Base-by-base conservation (phyloP, 1,284 basidiomycete species). In the Porogramme epimiltina region DNA sequence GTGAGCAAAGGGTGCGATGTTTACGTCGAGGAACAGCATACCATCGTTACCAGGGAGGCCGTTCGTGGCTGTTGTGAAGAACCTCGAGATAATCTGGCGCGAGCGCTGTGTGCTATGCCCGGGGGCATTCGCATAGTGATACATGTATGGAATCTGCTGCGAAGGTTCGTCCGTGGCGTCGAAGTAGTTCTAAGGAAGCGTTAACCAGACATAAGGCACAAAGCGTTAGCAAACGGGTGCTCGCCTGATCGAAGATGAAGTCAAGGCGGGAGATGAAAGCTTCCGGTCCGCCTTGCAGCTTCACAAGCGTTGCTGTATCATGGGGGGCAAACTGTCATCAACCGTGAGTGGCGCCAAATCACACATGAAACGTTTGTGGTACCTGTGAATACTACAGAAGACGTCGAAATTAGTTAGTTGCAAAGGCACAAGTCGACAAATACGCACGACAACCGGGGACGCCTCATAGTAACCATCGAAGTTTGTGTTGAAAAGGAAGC, bases 21-120 rank as follows among this genome's bases (percentile, higher is more conserved):
- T n/a, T n/a, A n/a, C 40, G 19, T 19, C 22, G n/a, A 37, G 2
- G 31, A 24, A 38, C 13, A 25, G 15, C 72, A 36, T 49, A 80
- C 81, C 82, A 58, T 85, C 82, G 58, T 85, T 85, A n/a, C 82
- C 82, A 5, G 82, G 82, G 3, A 85, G 66, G 0, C 82, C 82
- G 52, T 73, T 75, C 5, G 69, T 66, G 0, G 80, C 75, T 0
- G 77, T 80, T 59, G 81, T 83, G 72, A 79, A 84, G 61, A 70
- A 78, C 51, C 76, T 62, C 0, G 79, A 72, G 49, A 84, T 77
- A n/a, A 78, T 72, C 59, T 82, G 75, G 18, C 81, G 69, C 20
- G 81, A 77, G n/a, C 76, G 67, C 56, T 81, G 78, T 2, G 79
- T 82, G 62, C 81, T 84, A 25, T 78, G 62, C 0, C 81, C 82